These are phyloP conservation scores for Geoglossum cookeanum DNA, from an alignment of 2,329 filamentous ascomycete genomes.

Conservation along the genomic window DNA sequence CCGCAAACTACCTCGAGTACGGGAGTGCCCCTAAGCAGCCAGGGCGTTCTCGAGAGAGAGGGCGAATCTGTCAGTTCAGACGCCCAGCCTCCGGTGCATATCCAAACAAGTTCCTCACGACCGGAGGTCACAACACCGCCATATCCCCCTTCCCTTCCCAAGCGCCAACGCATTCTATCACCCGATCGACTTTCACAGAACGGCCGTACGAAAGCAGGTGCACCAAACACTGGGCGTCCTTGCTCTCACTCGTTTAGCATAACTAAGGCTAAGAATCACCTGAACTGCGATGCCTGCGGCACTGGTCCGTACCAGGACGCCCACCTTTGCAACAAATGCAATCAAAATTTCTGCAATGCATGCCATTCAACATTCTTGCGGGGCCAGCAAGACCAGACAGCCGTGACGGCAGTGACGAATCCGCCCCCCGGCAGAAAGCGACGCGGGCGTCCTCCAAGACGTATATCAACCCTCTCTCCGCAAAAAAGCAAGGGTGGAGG, in stretches of 20 bases:
- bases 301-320: neutral
- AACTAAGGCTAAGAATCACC: neutral
- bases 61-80: neutral
- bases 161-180: neutral
- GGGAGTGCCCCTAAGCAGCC: neutral
- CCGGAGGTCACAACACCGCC: neutral
- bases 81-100: neutral
- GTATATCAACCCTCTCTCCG: neutral
- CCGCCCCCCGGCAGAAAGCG: neutral
- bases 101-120: neutral
- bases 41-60: neutral
- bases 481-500: neutral
- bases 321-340: neutral
- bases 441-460: neutral
- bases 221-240: neutral
- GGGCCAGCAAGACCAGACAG: neutral
- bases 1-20: neutral
- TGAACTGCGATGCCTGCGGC: neutral
- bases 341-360: neutral
- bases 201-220: neutral
- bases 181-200: neutral
- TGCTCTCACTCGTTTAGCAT: neutral
- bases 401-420: neutral
- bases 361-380: neutral
- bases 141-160: neutral